phyloP scores from a whole-genome alignment of 2,329 filamentous ascomycete species.

The Zasmidium cellare region DNA sequence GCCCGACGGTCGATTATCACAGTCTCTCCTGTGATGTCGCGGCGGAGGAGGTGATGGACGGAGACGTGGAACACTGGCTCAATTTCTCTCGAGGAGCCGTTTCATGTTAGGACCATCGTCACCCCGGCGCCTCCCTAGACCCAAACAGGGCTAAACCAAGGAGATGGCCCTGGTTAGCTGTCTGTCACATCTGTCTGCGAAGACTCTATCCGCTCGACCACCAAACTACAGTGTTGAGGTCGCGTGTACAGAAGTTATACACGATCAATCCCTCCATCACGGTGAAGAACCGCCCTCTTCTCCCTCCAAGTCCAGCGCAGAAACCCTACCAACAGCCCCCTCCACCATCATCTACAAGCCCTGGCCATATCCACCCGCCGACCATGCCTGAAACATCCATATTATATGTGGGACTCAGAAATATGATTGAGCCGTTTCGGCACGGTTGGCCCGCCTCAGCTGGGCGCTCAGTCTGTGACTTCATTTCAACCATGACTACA shows the following conservation, averaged over 20 bases:
- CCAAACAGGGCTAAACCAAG: not conserved
- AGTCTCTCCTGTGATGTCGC: not conserved
- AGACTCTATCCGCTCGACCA: not conserved
- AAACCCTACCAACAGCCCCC: not conserved
- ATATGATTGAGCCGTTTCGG: not conserved
- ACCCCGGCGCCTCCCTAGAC: not conserved
- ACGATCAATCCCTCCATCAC: no score
- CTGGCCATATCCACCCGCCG: not conserved
- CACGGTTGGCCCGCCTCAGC: not conserved
- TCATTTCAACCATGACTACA: not conserved
- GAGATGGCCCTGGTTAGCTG: not conserved
- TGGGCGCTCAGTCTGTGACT: not conserved
- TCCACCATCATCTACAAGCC: not conserved
- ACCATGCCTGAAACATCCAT: not conserved
- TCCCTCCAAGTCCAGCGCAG: no score
- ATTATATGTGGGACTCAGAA: not conserved
- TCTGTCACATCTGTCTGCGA: not conserved
- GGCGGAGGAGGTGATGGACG: not conserved
- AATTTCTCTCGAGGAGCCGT: not conserved
- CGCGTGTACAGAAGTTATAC: not conserved
- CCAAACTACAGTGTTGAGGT: not conserved
- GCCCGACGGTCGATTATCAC: no score
- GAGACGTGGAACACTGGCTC: not conserved
- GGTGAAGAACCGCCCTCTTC: no score
- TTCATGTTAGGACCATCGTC: not conserved